Base-by-base conservation (phyloP, 768 basidiomycete genomes). In the Phylloporus sp. region DNA sequence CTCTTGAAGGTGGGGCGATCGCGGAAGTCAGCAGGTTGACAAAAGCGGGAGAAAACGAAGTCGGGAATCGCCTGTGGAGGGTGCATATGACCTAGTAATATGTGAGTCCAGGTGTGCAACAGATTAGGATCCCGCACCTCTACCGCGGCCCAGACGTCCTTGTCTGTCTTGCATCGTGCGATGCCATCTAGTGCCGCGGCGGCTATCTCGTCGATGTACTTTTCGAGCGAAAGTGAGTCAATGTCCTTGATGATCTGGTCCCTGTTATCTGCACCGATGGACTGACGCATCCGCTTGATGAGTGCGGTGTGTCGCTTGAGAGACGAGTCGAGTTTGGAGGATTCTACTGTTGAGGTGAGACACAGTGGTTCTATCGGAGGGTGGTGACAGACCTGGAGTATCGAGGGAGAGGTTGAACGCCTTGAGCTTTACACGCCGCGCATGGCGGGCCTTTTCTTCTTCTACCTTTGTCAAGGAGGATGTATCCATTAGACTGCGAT, bases 141-240 rank as follows among this genome's bases (percentile, higher is more conserved):
- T 16, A 93, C 88, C 24, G 93, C 92, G 52, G 85, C 85, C 85
- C 88, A 88, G 18, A 91, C 80, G 60, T 99, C 95, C 57, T 86
- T 85, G 68, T 97, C 95, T 0, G 88, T 90, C 73, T 93, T 97
- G 69, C 94, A 95, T 56, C 88, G 81, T 9, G 70, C 70, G 35
- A 94, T 75, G 5, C 97, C 97, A 64, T 99, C 97, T 3, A 91
- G 73, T 1, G 86, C 77, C 7, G 94, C 95, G 11, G 84, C 82
- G 2, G 88, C 90, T 55, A 97, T 86, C 71, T 99, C 97, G 63
- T 97, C 95, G 43, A 95, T 78, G 66, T 99, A 98, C 71, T 97
- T 98, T 73, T 93, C 93, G 50, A 99, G 76, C 2, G 91, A 85
- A 49, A 99, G 78, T 0, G 87, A 79, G 55, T 94, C 87, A 57